phyloP scores from a whole-genome alignment of 2,329 filamentous ascomycete genomes.

The Aspergillus fumigatiaffinis region DNA sequence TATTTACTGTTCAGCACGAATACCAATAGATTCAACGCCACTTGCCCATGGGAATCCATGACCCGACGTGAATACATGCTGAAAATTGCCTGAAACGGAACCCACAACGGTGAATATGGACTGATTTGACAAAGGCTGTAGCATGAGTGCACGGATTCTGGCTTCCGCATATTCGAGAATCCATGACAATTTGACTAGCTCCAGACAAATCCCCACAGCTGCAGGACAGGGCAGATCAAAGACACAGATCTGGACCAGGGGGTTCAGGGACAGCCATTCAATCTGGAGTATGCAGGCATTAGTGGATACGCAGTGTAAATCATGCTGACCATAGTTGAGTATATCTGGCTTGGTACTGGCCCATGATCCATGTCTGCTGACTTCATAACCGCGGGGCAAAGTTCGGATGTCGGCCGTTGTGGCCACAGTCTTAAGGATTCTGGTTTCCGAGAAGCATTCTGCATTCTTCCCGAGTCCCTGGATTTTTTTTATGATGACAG shows the following conservation, averaged over 20 bases:
- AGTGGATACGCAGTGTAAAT: conserved; percentile 11
- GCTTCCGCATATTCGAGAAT: conserved; percentile 23
- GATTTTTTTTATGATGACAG: neutral
- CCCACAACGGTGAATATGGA: neutral
- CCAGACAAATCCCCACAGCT: conserved; percentile 1
- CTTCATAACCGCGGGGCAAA: neutral
- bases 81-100: neutral
- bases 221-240: conserved; percentile 4
- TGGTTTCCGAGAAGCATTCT: conserved; percentile 19
- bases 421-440: conserved; percentile 13
- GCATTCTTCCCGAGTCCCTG: no score
- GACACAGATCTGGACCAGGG: conserved; percentile 5
- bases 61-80: neutral
- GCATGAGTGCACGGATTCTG: conserved; percentile 23
- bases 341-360: no score
- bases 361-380: neutral
- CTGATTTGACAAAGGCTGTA: neutral
- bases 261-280: conserved; percentile 1
- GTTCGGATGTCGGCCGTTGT: neutral
- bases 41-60: neutral
- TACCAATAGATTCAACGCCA: neutral
- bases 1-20: neutral
- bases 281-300: neutral
- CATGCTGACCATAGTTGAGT: neutral
- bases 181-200: conserved; percentile 8